A percentile compares a stretch with the other conserved stretches of the same genome.
Evolutionary conservation across 257 asterid genomes (phyloP).

Genomic region (Lycium ferocissimum): DNA sequence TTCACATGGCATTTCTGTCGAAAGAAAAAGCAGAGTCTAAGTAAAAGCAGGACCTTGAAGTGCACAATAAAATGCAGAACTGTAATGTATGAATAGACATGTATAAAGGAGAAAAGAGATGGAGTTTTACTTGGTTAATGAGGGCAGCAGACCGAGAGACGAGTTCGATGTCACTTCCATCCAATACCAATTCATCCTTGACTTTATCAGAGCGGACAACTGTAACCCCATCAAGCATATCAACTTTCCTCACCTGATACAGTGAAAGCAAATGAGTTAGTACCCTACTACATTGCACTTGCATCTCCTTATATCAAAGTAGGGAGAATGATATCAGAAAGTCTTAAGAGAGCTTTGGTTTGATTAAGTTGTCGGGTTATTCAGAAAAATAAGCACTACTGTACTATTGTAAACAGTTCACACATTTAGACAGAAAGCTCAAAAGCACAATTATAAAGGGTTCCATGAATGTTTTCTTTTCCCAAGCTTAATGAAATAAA

Average conservation of each 20-base stretch:
- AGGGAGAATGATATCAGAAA: too few species aligned
- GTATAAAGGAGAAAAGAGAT: not conserved
- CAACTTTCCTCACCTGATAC: constrained; percentile 27
- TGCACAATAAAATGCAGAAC: not conserved
- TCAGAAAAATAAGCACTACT: too few species aligned
- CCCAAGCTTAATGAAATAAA: too few species aligned
- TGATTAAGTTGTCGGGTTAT: too few species aligned
- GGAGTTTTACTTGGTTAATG: constrained; percentile 20
- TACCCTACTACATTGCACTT: not conserved
- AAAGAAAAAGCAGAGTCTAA: not conserved
- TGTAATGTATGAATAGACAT: not conserved
- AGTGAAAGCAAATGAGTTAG: not conserved
- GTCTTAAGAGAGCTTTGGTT: too few species aligned
- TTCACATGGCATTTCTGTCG: constrained; percentile 27
- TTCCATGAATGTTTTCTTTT: too few species aligned
- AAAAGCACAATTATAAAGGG: too few species aligned
- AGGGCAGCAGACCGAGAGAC: constrained; percentile 27
- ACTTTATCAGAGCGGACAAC: constrained; percentile 23
- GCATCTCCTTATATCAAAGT: too few species aligned
- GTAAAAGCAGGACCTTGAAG: not conserved
- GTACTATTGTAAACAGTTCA: too few species aligned
- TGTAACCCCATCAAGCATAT: constrained; percentile 22
- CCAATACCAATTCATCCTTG: constrained; percentile 28
- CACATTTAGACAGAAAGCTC: too few species aligned
- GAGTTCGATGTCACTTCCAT: constrained; percentile 25